Evolutionary conservation across 2,329 filamentous ascomycete genomes (phyloP), one percentile per base, ranked within the genome.

Genomic region (Fusarium duplospermum): DNA sequence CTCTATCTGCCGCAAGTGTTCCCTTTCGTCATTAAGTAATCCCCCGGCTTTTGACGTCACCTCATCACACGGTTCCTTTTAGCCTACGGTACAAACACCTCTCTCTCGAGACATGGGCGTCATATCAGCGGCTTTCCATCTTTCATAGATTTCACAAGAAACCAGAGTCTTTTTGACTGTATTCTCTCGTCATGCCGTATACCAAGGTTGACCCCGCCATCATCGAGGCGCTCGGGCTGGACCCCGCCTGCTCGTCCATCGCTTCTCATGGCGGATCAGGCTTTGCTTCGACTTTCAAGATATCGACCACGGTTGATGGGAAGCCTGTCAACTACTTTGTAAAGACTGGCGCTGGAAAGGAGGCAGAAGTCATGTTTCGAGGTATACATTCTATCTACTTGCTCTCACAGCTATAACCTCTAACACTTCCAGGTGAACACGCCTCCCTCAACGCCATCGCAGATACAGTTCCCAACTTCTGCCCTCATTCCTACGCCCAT

Each of bases 371-470:
- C 38, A 95, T 95, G 93, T 95, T 95, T 79, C 84, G 86, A 82
- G 93, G 91, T 91, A 66, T 91, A 64, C 65, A 56, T 35, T 40
- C 81, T 83, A 72, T 50, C 5, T 6, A 50, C 7, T 75, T 45
- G 9, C 27, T 50, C 20, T 35, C 42, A 22, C 45, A 57, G 11
- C 60, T 50, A 67, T 76, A 29, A 56, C 31, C 18, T 20, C 38
- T 40, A 22, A 72, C 35, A 38, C 16, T 29, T n/a, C 6, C 78
- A 90, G 94, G 95, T 69, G 96, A 98, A 83, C 92, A 94, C 80
- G 89, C 90, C 59, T 97, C 94, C 4, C 89, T 98, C 64, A 95
- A 95, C 79, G 93, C 94, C 63, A 93, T 98, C 74, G 89, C 94
- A 80, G 79, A 86, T 54, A 86, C 87, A 16, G 92, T 96, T 0